Base-by-base conservation (phyloP, 202 grass and related monocot species). In the Bolboschoenoplectus hybrid region DNA sequence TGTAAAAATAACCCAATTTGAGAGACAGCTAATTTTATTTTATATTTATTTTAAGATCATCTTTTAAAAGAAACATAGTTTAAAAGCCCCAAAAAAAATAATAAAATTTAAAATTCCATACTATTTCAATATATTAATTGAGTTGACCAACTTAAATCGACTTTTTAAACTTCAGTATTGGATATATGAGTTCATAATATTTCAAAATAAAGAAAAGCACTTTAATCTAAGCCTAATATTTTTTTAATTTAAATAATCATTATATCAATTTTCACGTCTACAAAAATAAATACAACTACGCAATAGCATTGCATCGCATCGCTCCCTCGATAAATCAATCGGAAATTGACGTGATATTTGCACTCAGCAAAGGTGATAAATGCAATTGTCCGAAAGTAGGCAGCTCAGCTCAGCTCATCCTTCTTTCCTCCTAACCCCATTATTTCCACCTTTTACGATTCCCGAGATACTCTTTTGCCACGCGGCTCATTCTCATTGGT, bases 401-500 rank as follows among this genome's bases (percentile, higher is more conserved):
- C 81, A 84, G 46, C 44, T 26, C 63, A 84, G 46, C 44, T 26
- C 63, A 65, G 55, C 79, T 82, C 66, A 26, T 66, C 39, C 17
- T 82, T 39, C 47, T 51, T 84, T 47, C 49, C 46, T 51, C 71
- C 45, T 50, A 84, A 84, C 47, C 64, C 64, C 20, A 68, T 68
- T 68, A 84, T 57, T 67, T 10, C 44, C 45, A 49, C 12, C 19
- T 9, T 84, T 84, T 65, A 71, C 65, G 6, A 84, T 40, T 84
- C 82, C 63, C 82, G 55, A 84, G n/a, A 84, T 71, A 57, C 82
- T 70, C 0, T 84, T 84, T 40, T 40, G 65, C 49, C 82, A 84
- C 65, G 8, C 57, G 82, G 19, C 49, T 5, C 11, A 36, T 40
- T 7, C 6, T 3, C 2, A 84, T 58, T 84, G 19, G 82, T 41